Evolutionary conservation across 192 early-diverging fungal genomes (phyloP), one percentile per base, ranked within the genome.

Genomic region (Spinellus fusiger): DNA sequence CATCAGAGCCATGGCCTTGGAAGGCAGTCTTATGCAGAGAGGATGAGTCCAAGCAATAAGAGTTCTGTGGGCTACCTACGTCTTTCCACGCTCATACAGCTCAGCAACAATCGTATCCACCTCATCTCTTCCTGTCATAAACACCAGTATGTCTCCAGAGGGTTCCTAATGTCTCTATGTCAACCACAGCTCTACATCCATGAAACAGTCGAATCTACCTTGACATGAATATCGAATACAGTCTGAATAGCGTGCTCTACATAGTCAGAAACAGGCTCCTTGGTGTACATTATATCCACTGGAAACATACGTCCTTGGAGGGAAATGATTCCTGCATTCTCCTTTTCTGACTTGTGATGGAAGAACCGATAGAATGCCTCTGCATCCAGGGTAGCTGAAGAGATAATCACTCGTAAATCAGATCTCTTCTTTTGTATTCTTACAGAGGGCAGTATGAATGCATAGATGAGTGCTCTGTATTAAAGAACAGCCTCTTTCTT

Each of bases 331-430:
- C 78, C 75, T 1, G 77, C 76, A 2, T 23, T 51, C 34, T 65
- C 65, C 22, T 72, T 66, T 3, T 70, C 72, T 13, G 64, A 59
- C 46, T 82, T 87, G n/a, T 75, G 65, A 46, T 87, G 87, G 64
- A 84, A 92, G 61, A 86, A 92, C 7, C 77, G 69, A 23, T 78
- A 78, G 64, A 90, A 90, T 3, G 77, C 73, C 58, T 89, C 79
- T 0, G 86, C 87, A 59, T 92, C 87, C 15, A 90, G 56, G n/a
- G 89, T 92, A n/a, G 90, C 90, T 0, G 89, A 92, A 0, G 89
- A 87, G 26, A 92, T 84, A 4, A 93, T 78, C 10, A 93, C 60
- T 20, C 84, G 71, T 38, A 93, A 76, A 26, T 92, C 89, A 5
- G 80, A 74, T 51, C 91, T 66, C 50, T 80, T 81, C 22, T 77